Evolutionary conservation across 495 filamentous ascomycete genomes (phyloP).

Genomic region (Xylaria telfairii): DNA sequence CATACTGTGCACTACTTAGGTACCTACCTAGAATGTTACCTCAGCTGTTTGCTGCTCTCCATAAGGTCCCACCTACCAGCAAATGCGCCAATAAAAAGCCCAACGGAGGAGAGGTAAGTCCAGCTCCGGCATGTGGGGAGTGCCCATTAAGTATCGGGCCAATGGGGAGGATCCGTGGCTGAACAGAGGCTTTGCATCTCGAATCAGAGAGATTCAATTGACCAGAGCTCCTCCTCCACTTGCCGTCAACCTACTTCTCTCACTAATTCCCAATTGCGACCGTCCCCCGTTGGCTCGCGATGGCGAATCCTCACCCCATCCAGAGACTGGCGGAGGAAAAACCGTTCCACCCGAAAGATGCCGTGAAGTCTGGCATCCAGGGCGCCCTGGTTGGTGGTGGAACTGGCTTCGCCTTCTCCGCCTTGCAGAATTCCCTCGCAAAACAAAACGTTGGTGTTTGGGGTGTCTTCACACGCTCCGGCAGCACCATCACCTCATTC

Average conservation of each 20-base stretch:
- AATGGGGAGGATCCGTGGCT: slow-evolving; percentile 21
- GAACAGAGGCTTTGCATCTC: neutral
- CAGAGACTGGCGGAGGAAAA: slow-evolving; percentile 31
- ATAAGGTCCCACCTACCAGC: too few species aligned
- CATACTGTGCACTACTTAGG: neutral
- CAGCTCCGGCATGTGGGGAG: slow-evolving; percentile 19
- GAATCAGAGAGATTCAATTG: slow-evolving; percentile 22
- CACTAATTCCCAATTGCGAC: slow-evolving; percentile 20
- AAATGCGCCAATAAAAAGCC: neutral
- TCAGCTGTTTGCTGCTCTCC: neutral
- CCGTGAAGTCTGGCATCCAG: slow-evolving; percentile 68
- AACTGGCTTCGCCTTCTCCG: slow-evolving; percentile 73
- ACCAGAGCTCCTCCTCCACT: slow-evolving; percentile 1
- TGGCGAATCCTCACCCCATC: slow-evolving; percentile 36
- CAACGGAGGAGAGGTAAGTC: slow-evolving; percentile 19
- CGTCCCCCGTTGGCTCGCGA: slow-evolving; percentile 37
- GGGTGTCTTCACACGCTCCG: slow-evolving; percentile 73
- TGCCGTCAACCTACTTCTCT: slow-evolving; percentile 6
- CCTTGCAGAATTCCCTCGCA: slow-evolving; percentile 82
- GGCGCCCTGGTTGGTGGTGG: slow-evolving; percentile 68
- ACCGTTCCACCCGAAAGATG: slow-evolving; percentile 77
- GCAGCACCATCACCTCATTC: slow-evolving; percentile 44
- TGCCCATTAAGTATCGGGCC: neutral
- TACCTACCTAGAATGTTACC: neutral
- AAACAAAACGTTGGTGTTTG: slow-evolving; percentile 77